Evolutionary conservation across 2,329 filamentous ascomycete species (phyloP).

Genomic region (Shiraia bambusicola): DNA sequence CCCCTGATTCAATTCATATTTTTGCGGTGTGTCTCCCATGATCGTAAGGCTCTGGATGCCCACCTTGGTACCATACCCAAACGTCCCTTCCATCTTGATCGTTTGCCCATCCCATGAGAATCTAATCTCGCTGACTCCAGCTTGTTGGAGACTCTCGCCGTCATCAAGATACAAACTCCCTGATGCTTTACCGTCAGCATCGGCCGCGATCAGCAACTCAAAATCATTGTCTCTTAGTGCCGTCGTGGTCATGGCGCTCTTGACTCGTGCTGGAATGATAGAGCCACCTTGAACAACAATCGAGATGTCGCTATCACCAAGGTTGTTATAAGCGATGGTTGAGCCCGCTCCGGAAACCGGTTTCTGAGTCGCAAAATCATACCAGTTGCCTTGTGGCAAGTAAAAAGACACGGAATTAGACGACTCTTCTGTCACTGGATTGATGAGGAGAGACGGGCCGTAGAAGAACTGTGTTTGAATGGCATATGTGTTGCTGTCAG

Average conservation of each 20-base stretch:
- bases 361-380: conserved; percentile 39
- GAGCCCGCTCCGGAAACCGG: conserved; percentile 42
- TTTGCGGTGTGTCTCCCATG: conserved; percentile 17
- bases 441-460: conserved; percentile 58
- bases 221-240: conserved; percentile 67
- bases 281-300: conserved; percentile 65
- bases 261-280: conserved; percentile 61
- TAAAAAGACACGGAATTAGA: conserved; percentile 57
- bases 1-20: conserved; percentile 27
- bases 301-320: conserved; percentile 58
- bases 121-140: conserved; percentile 56
- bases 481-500: conserved; percentile 52
- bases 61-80: conserved; percentile 50
- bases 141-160: conserved; percentile 66
- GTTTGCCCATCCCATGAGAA: conserved; percentile 60
- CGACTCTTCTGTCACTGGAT: conserved; percentile 56
- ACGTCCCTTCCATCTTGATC: conserved; percentile 56
- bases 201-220: conserved; percentile 69
- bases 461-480: conserved; percentile 61
- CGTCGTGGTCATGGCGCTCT: conserved; percentile 61
- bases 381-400: conserved; percentile 59
- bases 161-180: conserved; percentile 78
- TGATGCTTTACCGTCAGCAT: conserved; percentile 60
- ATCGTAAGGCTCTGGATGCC: conserved; percentile 28
- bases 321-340: conserved; percentile 48